Percentiles rank a stretch among this genome's conserved stretches.
Evolutionary conservation across 2,329 filamentous ascomycete genomes (phyloP).

Genomic region (Phaeosphaeriaceae sp.): DNA sequence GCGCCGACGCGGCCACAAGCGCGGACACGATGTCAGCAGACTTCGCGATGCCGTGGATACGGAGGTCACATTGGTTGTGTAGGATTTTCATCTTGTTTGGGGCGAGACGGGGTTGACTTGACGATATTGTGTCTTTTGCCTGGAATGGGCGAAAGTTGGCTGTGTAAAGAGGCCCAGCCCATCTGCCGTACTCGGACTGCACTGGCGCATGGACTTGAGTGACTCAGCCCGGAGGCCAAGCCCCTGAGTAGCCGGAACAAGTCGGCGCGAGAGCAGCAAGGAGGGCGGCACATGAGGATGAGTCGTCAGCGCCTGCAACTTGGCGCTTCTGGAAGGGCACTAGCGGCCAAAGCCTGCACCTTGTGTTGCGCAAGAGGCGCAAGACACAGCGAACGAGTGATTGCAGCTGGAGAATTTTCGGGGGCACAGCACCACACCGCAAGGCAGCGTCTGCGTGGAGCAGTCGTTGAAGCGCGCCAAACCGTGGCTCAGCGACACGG

Average conservation of each 20-base stretch:
- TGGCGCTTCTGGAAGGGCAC: conserved; percentile 26
- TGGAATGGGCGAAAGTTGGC: conserved; percentile 6
- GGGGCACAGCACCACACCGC: conserved; percentile 7
- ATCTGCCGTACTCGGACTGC: conserved; percentile 7
- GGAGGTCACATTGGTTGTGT: conserved; percentile 28
- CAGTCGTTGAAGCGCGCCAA: neutral
- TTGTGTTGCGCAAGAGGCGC: conserved; percentile 11
- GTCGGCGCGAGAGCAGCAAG: conserved; percentile 15
- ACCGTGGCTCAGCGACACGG: neutral
- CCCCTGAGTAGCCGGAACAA: conserved; percentile 21
- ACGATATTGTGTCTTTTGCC: conserved; percentile 23
- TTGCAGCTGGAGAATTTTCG: conserved; percentile 12
- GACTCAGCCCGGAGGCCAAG: conserved; percentile 37
- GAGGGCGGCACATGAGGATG: conserved; percentile 17
- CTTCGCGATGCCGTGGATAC: conserved; percentile 20
- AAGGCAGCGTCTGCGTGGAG: neutral
- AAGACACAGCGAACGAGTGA: conserved; percentile 5
- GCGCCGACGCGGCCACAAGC: conserved; percentile 19
- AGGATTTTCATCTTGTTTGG: conserved; percentile 17
- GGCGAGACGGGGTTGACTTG: conserved; percentile 8
- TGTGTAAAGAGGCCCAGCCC: neutral
- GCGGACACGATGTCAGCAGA: conserved; percentile 40
- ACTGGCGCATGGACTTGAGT: conserved; percentile 17
- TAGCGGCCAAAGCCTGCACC: conserved; percentile 20
- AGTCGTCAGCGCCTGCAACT: conserved; percentile 17